Conservation (phyloP, 2,329 filamentous ascomycete species). For the Aureobasidium vineae region DNA sequence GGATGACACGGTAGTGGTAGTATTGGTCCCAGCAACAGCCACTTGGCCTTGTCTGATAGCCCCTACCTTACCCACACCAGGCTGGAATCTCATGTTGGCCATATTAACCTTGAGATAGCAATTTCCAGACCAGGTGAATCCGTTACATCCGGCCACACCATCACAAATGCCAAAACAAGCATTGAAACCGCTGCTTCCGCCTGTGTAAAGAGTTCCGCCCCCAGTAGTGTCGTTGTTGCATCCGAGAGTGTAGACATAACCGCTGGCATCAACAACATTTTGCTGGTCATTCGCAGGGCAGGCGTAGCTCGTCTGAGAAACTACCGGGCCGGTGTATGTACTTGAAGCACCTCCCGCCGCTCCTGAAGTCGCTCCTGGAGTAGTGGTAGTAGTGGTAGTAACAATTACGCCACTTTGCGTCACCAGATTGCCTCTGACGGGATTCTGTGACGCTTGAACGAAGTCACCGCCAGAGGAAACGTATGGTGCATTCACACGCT, state of each 20-base stretch:
- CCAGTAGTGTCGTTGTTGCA: constrained; percentile 19
- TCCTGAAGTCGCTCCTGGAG: too few relatives aligned
- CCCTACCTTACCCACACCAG: neutral
- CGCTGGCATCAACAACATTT: neutral
- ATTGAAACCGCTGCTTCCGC: neutral
- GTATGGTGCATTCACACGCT: neutral
- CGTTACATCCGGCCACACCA: neutral
- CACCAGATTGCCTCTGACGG: constrained; percentile 15
- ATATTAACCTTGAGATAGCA: neutral
- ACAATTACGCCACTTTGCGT: neutral
- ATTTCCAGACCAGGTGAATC: neutral
- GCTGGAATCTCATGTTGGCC: neutral
- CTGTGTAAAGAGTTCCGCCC: neutral
- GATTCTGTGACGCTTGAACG: constrained; percentile 17
- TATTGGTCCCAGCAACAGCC: neutral
- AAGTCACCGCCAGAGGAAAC: neutral
- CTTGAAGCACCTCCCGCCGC: neutral
- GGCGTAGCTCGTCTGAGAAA: constrained; percentile 3
- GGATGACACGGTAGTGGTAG: neutral
- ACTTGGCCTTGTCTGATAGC: neutral
- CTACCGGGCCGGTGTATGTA: too few relatives aligned
- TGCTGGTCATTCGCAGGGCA: constrained; percentile 11
- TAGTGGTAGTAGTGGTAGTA: neutral
- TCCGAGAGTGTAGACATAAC: neutral
- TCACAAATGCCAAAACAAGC: constrained; percentile 34